Percentiles rank a stretch among this genome's conserved stretches.
These are phyloP conservation scores for Eragrostis tef DNA, from an alignment of 202 grass and related monocot species.

Conservation along the genomic window DNA sequence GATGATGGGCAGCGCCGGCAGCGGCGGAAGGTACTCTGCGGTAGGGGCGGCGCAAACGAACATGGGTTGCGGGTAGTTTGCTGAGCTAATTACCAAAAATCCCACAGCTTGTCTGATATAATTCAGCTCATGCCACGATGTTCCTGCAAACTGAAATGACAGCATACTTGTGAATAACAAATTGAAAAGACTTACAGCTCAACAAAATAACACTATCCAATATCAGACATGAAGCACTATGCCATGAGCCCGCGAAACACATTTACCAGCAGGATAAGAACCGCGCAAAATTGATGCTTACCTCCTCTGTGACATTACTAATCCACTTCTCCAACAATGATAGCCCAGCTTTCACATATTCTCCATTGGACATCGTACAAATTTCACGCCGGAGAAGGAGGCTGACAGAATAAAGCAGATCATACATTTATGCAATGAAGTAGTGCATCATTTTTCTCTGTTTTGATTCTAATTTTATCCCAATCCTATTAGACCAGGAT, in stretches of 20 bases:
- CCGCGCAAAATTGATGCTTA: slow-evolving; percentile 34
- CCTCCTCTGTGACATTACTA: slow-evolving; percentile 85
- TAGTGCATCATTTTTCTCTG: not conserved
- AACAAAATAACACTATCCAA: not conserved
- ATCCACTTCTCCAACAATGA: slow-evolving; percentile 96
- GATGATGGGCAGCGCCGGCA: no score
- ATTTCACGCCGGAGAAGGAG: slow-evolving; percentile 93
- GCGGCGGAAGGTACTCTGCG: no score
- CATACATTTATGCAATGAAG: not conserved
- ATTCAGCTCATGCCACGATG: slow-evolving; percentile 98
- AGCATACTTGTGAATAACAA: slow-evolving; percentile 40
- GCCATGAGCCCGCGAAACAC: not conserved
- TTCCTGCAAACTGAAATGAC: slow-evolving; percentile 82
- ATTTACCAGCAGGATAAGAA: no score
- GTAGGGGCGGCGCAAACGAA: no score
- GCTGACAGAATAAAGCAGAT: slow-evolving; percentile 51
- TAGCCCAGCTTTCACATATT: slow-evolving; percentile 94
- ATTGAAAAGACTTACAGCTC: not conserved
- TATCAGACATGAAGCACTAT: not conserved
- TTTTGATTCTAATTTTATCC: slow-evolving; percentile 18
- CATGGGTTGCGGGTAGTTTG: not conserved
- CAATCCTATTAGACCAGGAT: not conserved
- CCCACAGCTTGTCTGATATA: slow-evolving; percentile 96
- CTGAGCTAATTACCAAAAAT: slow-evolving; percentile 79
- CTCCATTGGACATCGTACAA: slow-evolving; percentile 94